phyloP scores from a whole-genome alignment of 208 protist genomes.

The Porcisia deanei region DNA sequence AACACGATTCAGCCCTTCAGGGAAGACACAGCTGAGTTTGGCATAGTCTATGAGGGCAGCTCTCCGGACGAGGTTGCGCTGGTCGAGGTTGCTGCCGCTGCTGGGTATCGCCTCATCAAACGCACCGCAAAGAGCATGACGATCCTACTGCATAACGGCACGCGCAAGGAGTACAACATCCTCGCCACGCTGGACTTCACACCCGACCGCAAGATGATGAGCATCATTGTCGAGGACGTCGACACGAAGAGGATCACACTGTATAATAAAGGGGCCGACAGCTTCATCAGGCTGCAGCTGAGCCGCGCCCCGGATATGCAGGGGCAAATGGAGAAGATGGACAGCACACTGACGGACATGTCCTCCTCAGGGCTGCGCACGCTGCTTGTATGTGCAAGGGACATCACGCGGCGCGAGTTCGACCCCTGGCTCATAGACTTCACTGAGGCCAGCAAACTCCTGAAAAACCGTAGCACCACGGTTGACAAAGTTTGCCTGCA shows the following conservation, averaged over 20 bases:
- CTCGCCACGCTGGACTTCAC: conserved; percentile 91
- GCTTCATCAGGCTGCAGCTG: conserved; percentile 64
- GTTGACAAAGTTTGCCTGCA: conserved; percentile 85
- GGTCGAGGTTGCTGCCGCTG: conserved; percentile 70
- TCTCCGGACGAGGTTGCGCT: conserved; percentile 95
- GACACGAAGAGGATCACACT: conserved; percentile 69
- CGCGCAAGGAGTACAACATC: conserved; percentile 64
- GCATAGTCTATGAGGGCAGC: conserved; percentile 87
- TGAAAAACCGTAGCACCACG: conserved; percentile 56
- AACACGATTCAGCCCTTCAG: conserved; percentile 88
- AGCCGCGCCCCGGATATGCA: conserved; percentile 48
- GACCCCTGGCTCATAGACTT: conserved; percentile 66
- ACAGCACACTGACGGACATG: conserved; percentile 74
- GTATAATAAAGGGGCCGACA: conserved; percentile 92
- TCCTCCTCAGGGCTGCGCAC: conserved; percentile 81
- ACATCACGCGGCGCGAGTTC: conserved; percentile 60
- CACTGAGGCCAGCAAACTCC: conserved; percentile 50
- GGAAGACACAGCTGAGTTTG: conserved; percentile 30
- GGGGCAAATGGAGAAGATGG: conserved; percentile 41
- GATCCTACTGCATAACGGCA: conserved; percentile 23
- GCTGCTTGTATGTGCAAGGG: conserved; percentile 78
- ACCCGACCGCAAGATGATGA: conserved; percentile 92
- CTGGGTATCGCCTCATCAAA: conserved; percentile 65
- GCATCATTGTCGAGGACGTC: conserved; percentile 79
- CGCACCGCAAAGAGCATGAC: conserved; percentile 67